Evolutionary conservation across 2,329 filamentous ascomycete species (phyloP).

Genomic region (Alternaria arborescens): DNA sequence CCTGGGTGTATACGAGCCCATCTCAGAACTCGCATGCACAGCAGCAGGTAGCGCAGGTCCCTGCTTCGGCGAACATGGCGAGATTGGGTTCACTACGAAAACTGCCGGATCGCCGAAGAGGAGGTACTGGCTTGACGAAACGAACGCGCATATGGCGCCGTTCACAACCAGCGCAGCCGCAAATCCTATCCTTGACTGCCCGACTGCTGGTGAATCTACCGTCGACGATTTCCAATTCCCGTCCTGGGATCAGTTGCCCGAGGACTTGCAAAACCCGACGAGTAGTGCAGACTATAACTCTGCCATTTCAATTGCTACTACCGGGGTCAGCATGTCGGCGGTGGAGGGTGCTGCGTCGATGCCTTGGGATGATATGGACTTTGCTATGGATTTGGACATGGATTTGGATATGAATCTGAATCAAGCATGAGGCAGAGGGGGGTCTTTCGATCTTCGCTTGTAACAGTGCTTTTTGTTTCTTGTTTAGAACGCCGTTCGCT

Average conservation of each 20-base stretch:
- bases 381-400: conserved; percentile 43
- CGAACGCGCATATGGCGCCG: conserved; percentile 7
- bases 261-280: conserved; percentile 33
- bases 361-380: conserved; percentile 46
- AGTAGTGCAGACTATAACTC: conserved; percentile 30
- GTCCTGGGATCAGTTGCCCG: conserved; percentile 40
- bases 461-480: background rate
- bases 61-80: conserved; percentile 37
- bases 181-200: conserved; percentile 7
- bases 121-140: conserved; percentile 18
- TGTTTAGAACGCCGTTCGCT: background rate
- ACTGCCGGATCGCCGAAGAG: conserved; percentile 17
- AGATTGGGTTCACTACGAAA: conserved; percentile 24
- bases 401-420: conserved; percentile 29
- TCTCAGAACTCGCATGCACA: conserved; percentile 32
- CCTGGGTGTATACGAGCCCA: conserved; percentile 23
- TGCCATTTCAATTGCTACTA: conserved; percentile 25
- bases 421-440: conserved; percentile 3
- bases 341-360: conserved; percentile 16
- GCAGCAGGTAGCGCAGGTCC: conserved; percentile 17
- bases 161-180: conserved; percentile 4
- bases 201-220: conserved; percentile 7
- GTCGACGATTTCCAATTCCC: conserved; percentile 34
- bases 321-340: conserved; percentile 16
- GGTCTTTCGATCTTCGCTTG: background rate